Evolutionary conservation across 306 rosid species (phyloP).

Genomic region (Cicer cuneatum): DNA sequence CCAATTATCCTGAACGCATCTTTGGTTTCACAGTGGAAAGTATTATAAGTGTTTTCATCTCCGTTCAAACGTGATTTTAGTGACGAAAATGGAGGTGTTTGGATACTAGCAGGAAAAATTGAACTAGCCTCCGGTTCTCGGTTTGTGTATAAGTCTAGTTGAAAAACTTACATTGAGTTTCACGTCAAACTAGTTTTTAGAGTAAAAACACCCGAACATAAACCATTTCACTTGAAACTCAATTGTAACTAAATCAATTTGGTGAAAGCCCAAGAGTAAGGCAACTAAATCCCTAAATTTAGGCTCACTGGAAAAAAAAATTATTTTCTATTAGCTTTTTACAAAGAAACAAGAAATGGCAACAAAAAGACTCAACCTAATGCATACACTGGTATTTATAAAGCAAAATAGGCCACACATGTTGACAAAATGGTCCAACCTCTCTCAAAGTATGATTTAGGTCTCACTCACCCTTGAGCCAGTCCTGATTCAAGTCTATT

Average conservation of each 20-base stretch:
- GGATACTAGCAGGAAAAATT: background rate
- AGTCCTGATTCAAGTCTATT: background rate
- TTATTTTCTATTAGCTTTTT: background rate
- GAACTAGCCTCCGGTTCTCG: too few species aligned
- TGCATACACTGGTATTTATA: background rate
- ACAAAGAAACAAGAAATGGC: background rate
- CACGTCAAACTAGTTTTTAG: background rate
- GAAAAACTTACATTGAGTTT: background rate
- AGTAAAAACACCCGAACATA: background rate
- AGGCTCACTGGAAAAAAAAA: background rate
- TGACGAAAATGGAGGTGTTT: background rate
- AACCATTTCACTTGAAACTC: constrained; percentile 5
- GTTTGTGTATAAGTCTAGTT: background rate
- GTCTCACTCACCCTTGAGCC: background rate
- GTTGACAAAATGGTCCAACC: background rate
- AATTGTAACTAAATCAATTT: background rate
- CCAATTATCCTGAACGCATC: background rate
- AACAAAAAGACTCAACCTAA: background rate
- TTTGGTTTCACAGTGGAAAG: background rate
- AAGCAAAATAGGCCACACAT: background rate
- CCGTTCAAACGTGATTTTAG: background rate
- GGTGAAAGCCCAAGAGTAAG: background rate
- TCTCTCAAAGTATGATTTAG: background rate
- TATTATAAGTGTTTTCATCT: background rate
- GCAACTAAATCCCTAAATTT: background rate